Base-by-base conservation (phyloP, 2,329 filamentous ascomycete species). In the Pseudonectria buxi region DNA sequence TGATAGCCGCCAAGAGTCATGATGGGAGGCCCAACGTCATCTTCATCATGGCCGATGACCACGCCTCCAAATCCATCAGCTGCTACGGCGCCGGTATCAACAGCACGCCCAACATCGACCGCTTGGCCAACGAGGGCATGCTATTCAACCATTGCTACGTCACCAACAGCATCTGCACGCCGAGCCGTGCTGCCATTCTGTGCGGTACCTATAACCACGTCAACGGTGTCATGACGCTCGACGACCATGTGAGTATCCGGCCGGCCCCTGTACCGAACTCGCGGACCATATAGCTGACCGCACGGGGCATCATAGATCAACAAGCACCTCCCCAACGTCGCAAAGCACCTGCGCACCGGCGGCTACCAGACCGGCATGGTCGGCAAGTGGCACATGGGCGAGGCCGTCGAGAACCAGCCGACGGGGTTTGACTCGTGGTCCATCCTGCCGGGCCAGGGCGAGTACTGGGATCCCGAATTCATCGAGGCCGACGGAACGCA, bases 1-100 rank as follows among this genome's bases (percentile, higher is more conserved):
- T 45, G 43, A 27, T 37, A 15, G 24, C 30, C 13, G 24, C 28
- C 10, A 28, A 7, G 24, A 11, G 22, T 15, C 14, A 25, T 7
- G 24, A 34, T 40, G 33, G 37, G 24, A 33, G 42, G 4, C 53
- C 50, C 2, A 55, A 55, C 30, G 44, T 55, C 38, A 37, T 74
- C 36, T 74, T 74, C 54, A 71, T 74, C 50, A 70, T 74, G 66
- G 70, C 69, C 1, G 69, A 74, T 51, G 70, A 73, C 53, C 69
- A 74, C 56, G 70, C 70, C 7, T 54, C 65, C 28, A 72, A 74
- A 44, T 56, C 68, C 12, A 72, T 71, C 31, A 61, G 56, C 13
- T 59, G 57, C 39, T 73, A 74, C 27, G 69, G 69, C 3, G 66
- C 68, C 2, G 66, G 64, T 4, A 72, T 74, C 47, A 74, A 73